Evolutionary conservation across 768 basidiomycete species (phyloP), one percentile per base, ranked within the genome.

Genomic region (Sporobolomyces pararoseus): DNA sequence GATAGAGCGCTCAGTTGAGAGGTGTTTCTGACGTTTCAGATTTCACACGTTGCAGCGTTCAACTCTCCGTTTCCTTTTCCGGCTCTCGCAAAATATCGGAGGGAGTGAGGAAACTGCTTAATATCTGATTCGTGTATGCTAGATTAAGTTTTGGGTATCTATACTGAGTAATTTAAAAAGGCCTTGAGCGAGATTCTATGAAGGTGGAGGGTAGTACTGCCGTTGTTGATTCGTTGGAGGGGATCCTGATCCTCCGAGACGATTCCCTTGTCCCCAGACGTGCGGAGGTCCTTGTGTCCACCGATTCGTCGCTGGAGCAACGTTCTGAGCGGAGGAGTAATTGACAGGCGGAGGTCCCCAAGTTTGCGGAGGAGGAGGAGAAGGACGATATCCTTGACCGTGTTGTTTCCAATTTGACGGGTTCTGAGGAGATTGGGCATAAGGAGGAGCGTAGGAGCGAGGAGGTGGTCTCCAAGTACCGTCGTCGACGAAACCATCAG

Each of bases 401-500:
- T 34, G 61, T n/a, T n/a, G n/a, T n/a, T n/a, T n/a, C n/a, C n/a
- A n/a, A n/a, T n/a, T n/a, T 27, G 46, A 25, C 27, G 29, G 44
- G 4, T 47, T 7, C 61, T 21, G 39, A 23, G 23, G 7, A 16
- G 13, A 29, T 47, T 10, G 42, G 21, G 57, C 35, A 21, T 6
- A 9, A 16, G 42, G 42, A 4, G 59, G 42, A 2, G 47, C n/a
- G 46, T 23, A 47, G 10, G 19, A 13, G 21, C 2, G 37, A 5
- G 47, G 19, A 16, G 68, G 63, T 9, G 68, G 59, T 35, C 69
- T 29, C 69, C 69, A 70, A 7, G 69, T 65, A 10, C 69, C 69
- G n/a, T 70, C 69, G 39, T 70, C 69, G 53, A 63, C 46, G 59
- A 70, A 70, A 2, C 64, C 69, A 23, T 62, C 59, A 0, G 68